A percentile compares a stretch with the other conserved stretches of the same genome.
Evolutionary conservation across 768 basidiomycete genomes (phyloP).

Genomic region (Trametes punicea): DNA sequence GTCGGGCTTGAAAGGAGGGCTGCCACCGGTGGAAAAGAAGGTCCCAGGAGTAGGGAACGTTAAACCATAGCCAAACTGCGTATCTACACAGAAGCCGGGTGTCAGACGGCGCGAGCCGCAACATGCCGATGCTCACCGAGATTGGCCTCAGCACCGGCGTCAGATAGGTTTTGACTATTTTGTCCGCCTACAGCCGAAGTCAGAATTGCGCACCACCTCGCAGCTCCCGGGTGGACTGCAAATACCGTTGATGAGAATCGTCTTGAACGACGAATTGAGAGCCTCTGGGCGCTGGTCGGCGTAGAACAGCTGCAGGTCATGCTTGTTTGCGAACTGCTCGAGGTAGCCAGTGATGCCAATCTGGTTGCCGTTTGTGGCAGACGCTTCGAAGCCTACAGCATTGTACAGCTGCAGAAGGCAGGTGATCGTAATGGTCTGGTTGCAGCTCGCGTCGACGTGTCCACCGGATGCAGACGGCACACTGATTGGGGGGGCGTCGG

Average conservation of each 20-base stretch:
- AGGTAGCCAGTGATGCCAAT: constrained; percentile 37
- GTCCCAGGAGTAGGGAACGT: constrained; percentile 57
- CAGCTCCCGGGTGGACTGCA: not conserved
- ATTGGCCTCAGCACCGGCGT: constrained; percentile 62
- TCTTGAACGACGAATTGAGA: constrained; percentile 44
- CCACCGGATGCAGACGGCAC: constrained; percentile 28
- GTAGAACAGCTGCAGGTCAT: constrained; percentile 34
- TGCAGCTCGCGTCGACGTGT: constrained; percentile 32
- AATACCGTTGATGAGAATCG: constrained; percentile 54
- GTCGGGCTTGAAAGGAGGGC: constrained; percentile 57
- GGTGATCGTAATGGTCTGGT: constrained; percentile 30
- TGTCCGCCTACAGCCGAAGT: constrained; percentile 44
- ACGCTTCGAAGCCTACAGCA: constrained; percentile 27
- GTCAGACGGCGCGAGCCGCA: too few species aligned
- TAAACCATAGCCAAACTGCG: constrained; percentile 65
- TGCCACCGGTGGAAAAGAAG: constrained; percentile 61
- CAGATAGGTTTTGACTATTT: constrained; percentile 52
- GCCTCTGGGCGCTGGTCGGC: constrained; percentile 31
- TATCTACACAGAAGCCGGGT: too few species aligned
- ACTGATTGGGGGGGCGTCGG: constrained; percentile 28
- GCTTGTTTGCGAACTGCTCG: constrained; percentile 31
- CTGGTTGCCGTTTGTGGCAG: constrained; percentile 26
- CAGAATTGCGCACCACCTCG: not conserved
- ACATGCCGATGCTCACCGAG: constrained; percentile 37
- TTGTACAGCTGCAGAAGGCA: constrained; percentile 37